Conservation (phyloP, 441 rosid species). For the Pelargonium cotyledonis region DNA sequence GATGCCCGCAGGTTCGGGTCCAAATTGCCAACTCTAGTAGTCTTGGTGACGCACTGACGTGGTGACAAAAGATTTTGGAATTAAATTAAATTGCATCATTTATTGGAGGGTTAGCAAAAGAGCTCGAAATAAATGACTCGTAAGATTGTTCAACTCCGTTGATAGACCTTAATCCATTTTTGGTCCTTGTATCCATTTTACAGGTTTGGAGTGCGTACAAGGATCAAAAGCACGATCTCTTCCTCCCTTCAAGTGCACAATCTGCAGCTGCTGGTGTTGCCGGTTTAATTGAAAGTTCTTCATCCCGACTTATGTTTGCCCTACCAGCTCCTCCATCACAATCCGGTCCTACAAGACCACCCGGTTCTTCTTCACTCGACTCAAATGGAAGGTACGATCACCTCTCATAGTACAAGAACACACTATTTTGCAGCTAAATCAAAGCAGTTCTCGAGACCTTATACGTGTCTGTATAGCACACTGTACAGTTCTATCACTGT, state of each 20-base stretch:
- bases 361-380: slow-evolving; percentile 22
- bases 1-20: too few species aligned
- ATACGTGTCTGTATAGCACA: not conserved
- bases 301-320: slow-evolving; percentile 68
- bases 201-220: slow-evolving; percentile 97
- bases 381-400: slow-evolving; percentile 33
- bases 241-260: slow-evolving; percentile 92
- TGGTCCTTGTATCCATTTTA: not conserved
- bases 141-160: too few species aligned
- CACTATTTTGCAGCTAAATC: not conserved
- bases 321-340: slow-evolving; percentile 73
- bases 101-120: too few species aligned
- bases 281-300: slow-evolving; percentile 83
- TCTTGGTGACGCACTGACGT: too few species aligned
- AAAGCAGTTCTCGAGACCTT: slow-evolving; percentile 10
- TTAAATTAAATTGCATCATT: too few species aligned
- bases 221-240: slow-evolving; percentile 95
- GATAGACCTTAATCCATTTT: too few species aligned
- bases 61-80: too few species aligned
- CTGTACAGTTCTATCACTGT: not conserved
- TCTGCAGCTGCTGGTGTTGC: slow-evolving; percentile 95
- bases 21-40: too few species aligned
- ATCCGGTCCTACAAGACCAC: slow-evolving; percentile 31
- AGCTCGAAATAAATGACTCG: too few species aligned
- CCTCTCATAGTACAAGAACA: slow-evolving; percentile 15